phyloP scores from a whole-genome alignment of 805 yeast species.

The Metschnikowia peoriensis region DNA sequence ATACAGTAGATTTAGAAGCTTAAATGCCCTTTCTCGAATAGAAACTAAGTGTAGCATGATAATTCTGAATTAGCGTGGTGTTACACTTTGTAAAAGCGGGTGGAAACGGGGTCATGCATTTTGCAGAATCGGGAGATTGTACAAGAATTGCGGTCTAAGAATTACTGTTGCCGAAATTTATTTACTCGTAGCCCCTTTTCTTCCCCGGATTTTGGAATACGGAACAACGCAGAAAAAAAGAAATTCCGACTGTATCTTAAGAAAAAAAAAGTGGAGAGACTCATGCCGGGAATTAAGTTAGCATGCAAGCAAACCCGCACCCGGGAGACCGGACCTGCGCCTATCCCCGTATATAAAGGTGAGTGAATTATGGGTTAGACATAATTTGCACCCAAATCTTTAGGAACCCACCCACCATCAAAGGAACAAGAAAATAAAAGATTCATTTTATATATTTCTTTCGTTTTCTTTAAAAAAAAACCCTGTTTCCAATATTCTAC shows the following conservation, averaged over 20 bases:
- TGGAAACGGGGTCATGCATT: background rate
- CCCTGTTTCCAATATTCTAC: no score
- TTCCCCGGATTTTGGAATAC: background rate
- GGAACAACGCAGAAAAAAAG: background rate
- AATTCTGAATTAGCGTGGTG: no score
- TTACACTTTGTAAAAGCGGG: background rate
- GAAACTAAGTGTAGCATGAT: no score
- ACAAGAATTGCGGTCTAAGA: background rate
- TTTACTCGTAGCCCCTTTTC: background rate
- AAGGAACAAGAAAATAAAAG: no score
- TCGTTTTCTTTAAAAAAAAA: no score
- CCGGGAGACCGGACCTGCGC: background rate
- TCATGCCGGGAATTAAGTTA: background rate
- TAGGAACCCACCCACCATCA: background rate
- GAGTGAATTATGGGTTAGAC: background rate
- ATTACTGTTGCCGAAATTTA: background rate
- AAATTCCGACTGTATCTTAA: slow-evolving; percentile 6
- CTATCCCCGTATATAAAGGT: slow-evolving; percentile 1
- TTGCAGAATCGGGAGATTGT: background rate
- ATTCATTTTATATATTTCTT: no score
- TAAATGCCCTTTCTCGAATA: no score
- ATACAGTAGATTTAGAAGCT: no score
- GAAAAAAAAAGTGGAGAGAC: slow-evolving; percentile 14
- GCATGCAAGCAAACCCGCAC: slow-evolving; percentile 1
- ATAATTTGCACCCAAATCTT: slow-evolving; percentile 2